A percentile compares a stretch with the other conserved stretches of the same genome.
These are phyloP conservation scores for Cytauxzoon felis DNA, from an alignment of 169 alveolate species.

Conservation along the genomic window DNA sequence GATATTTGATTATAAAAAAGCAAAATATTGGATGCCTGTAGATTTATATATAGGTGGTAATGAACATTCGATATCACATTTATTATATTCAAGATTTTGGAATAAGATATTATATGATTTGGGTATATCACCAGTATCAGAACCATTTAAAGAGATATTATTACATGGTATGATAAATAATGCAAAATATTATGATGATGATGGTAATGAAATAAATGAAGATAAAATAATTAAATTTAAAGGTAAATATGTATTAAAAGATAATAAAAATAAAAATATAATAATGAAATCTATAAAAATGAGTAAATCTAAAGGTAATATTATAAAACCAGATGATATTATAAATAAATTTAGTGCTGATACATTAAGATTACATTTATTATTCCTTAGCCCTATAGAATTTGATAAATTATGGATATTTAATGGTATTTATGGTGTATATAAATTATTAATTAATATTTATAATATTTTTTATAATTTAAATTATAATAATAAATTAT, in stretches of 20 bases:
- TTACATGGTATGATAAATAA: conserved; percentile 84
- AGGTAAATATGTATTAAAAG: conserved; percentile 32
- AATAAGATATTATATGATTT: conserved; percentile 83
- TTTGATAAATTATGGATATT: conserved; percentile 73
- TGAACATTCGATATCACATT: conserved; percentile 91
- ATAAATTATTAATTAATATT: conserved; percentile 41
- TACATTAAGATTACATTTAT: conserved; percentile 76
- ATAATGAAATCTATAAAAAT: conserved; percentile 72
- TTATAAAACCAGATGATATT: conserved; percentile 73
- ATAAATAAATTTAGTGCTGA: conserved; percentile 79
- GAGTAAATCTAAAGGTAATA: conserved; percentile 84
- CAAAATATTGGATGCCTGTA: conserved; percentile 86
- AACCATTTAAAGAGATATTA: conserved; percentile 82
- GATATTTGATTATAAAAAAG: conserved; percentile 52
- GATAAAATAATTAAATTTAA: conserved; percentile 31
- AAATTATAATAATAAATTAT: not conserved
- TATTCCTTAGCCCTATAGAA: conserved; percentile 84
- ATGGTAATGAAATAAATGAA: conserved; percentile 9
- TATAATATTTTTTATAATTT: conserved; percentile 18
- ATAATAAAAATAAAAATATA: conserved; percentile 15
- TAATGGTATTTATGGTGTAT: conserved; percentile 65
- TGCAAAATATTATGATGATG: conserved; percentile 40
- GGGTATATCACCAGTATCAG: conserved; percentile 69
- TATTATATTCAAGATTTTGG: conserved; percentile 87
- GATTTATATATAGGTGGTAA: conserved; percentile 90